Base-by-base conservation (phyloP, 1,139 yeast genomes). In the Debaryomyces psychrophilus region DNA sequence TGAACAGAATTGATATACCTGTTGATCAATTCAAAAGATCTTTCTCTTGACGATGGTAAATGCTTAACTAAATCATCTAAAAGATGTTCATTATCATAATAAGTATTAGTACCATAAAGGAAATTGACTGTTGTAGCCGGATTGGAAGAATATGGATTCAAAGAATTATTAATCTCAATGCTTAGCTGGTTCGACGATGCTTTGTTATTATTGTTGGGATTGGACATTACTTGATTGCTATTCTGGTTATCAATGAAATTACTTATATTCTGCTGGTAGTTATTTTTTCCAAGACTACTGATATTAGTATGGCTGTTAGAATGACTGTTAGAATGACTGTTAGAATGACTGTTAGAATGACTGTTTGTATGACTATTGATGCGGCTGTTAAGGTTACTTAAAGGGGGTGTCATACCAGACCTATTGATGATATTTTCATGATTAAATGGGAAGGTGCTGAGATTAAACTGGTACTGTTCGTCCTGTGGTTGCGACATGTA, bases 1-100 rank as follows among this genome's bases (percentile, higher is more conserved):
- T 81, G 84, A 22, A 82, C 81, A 1, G 82, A 77, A 43, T 69
- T 72, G 17, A 76, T 60, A 52, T 77, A 82, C 20, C 81, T 66
- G 37, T 71, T 69, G 4, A 80, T 65, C 37, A 81, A 61, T 49
- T 79, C 82, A 51, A 67, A 72, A 0, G 83, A 79, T 48, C 83
- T 68, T 47, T 73, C 77, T 44, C 65, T 69, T 1, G 77, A 53
- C 3, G 57, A 54, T 1, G 78, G 78, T 12, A 73, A 52, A 50
- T 67, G 67, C 20, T 60, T 63, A 25, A 64, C 50, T 35, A 74
- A 59, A 41, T 70, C 76, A 20, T 61, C 68, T 14, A 71, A 56
- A n/a, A 74, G 57, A 47, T 69, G 61, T 17, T 64, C 68, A 49
- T 71, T 72, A 37, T 65, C 71, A 49, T 71, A 70, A 50, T 72